phyloP scores from a whole-genome alignment of 2,329 filamentous ascomycete species.

The Ophiocordyceps camponoti-saundersi region DNA sequence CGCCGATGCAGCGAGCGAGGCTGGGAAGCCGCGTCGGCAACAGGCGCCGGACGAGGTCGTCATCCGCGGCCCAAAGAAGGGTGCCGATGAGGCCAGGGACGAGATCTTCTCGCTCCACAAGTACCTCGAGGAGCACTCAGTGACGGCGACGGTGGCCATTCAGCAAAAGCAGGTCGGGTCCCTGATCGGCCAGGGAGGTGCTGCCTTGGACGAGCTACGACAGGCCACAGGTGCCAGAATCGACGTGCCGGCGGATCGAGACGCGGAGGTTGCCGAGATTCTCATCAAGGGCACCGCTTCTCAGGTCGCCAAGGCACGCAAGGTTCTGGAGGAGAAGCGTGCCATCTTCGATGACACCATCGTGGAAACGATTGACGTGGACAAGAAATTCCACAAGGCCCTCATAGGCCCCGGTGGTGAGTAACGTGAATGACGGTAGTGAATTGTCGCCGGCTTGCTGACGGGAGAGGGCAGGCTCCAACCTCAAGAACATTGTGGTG shows the following conservation, averaged over 20 bases:
- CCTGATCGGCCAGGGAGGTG: conserved; percentile 78
- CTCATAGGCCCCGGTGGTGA: conserved; percentile 80
- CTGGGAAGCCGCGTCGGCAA: conserved; percentile 45
- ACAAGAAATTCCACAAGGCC: conserved; percentile 80
- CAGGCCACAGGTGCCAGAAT: conserved; percentile 75
- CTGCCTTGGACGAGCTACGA: conserved; percentile 79
- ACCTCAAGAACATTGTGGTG: conserved; percentile 71
- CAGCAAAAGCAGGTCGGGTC: conserved; percentile 88
- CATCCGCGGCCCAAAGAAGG: conserved; percentile 80
- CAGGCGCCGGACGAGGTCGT: conserved; percentile 80
- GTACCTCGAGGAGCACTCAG: conserved; percentile 77
- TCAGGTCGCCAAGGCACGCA: conserved; percentile 82
- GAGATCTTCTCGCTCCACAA: conserved; percentile 80
- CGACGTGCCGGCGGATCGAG: conserved; percentile 71
- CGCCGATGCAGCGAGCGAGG: conserved; percentile 52
- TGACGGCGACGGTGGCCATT: conserved; percentile 63
- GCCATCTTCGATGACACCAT: conserved; percentile 83
- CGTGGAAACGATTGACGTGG: conserved; percentile 69
- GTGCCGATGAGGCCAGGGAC: conserved; percentile 79
- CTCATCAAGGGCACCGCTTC: conserved; percentile 83
- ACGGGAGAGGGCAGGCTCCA: conserved; percentile 42
- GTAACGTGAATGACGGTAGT: conserved; percentile 14
- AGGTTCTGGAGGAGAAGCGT: conserved; percentile 72
- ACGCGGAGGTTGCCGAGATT: conserved; percentile 66
- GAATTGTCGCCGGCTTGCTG: neutral